Evolutionary conservation across 1,139 yeast genomes (phyloP).

Genomic region (Lodderomyces metapsilosis): DNA sequence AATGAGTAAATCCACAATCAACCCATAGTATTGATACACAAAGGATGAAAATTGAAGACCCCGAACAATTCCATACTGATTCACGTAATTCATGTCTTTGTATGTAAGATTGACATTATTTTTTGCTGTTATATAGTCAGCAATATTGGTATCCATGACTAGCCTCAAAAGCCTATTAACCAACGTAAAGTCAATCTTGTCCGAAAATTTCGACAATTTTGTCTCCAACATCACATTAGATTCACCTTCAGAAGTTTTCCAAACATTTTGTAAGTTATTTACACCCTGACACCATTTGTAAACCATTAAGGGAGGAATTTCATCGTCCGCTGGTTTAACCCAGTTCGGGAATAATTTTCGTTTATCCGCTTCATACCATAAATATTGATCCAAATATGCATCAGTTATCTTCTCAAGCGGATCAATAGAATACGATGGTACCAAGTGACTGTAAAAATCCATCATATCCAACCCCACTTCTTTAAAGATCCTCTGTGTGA

Average conservation of each 20-base stretch:
- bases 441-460: conserved; percentile 82
- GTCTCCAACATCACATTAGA: conserved; percentile 85
- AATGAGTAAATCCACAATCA: conserved; percentile 76
- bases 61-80: conserved; percentile 81
- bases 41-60: conserved; percentile 92
- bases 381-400: conserved; percentile 91
- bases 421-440: conserved; percentile 85
- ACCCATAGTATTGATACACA: conserved; percentile 85
- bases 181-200: conserved; percentile 84
- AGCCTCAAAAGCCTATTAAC: conserved; percentile 77
- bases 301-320: conserved; percentile 86
- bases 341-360: conserved; percentile 89
- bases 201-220: conserved; percentile 65
- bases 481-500: conserved; percentile 90
- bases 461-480: conserved; percentile 88
- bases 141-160: conserved; percentile 85
- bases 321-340: conserved; percentile 94
- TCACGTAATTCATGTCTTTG: conserved; percentile 94
- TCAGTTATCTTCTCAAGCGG: conserved; percentile 95
- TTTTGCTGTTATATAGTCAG: conserved; percentile 92
- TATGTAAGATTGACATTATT: conserved; percentile 79
- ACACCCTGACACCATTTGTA: conserved; percentile 97
- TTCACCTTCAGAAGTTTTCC: conserved; percentile 77
- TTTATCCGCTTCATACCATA: conserved; percentile 95
- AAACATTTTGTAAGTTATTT: conserved; percentile 71